A percentile compares a stretch with the other conserved stretches of the same genome.
Evolutionary conservation across 495 filamentous ascomycete genomes (phyloP).

Genomic region (Podospora sp.): DNA sequence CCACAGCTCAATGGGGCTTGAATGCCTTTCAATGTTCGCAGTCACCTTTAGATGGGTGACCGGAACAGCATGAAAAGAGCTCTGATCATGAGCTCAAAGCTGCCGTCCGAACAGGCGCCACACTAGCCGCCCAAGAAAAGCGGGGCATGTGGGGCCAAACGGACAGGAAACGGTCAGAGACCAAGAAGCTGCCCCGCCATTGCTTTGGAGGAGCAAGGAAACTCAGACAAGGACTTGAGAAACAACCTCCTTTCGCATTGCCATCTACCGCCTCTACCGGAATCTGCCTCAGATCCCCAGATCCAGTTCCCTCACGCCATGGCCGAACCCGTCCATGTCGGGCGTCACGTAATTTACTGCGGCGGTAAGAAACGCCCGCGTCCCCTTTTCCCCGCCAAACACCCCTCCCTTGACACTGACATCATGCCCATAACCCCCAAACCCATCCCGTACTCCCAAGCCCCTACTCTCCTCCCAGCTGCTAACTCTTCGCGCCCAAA

Average conservation of each 20-base stretch:
- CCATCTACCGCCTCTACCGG: not conserved
- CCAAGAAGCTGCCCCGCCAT: slow-evolving; percentile 9
- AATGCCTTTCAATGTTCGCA: not conserved
- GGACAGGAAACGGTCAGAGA: not conserved
- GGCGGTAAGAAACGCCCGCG: slow-evolving; percentile 39
- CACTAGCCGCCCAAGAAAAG: no score
- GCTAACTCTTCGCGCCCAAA: slow-evolving; percentile 17
- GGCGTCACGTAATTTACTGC: slow-evolving; percentile 38
- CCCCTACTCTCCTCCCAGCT: not conserved
- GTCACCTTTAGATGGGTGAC: not conserved
- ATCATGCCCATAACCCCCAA: slow-evolving; percentile 30
- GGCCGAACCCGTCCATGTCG: slow-evolving; percentile 30
- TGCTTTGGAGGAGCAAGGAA: not conserved
- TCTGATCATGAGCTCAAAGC: not conserved
- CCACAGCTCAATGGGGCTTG: not conserved
- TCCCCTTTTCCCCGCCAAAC: not conserved
- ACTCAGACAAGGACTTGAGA: not conserved
- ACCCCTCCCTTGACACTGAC: slow-evolving; percentile 20
- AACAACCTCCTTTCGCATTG: not conserved
- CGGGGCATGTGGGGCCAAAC: not conserved
- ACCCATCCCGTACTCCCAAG: not conserved
- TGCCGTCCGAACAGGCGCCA: no score
- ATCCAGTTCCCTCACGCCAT: slow-evolving; percentile 23
- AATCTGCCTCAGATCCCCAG: not conserved
- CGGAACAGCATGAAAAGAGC: not conserved